Percentiles rank a stretch among this genome's conserved stretches.
Conservation (phyloP, 805 yeast genomes). For the Isabelozyma pseudorhagii region DNA sequence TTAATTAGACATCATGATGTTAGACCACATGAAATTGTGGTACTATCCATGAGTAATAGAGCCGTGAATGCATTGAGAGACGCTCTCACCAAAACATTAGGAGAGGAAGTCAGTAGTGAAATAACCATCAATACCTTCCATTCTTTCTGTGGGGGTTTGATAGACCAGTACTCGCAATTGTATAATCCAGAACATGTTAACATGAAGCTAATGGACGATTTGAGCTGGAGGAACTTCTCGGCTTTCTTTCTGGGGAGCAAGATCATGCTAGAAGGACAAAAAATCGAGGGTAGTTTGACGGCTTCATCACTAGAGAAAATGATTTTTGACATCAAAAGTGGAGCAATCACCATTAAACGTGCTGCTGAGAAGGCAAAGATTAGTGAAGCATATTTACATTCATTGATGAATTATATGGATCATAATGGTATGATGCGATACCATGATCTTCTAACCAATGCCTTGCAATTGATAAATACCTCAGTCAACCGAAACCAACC, state of each 20-base stretch:
- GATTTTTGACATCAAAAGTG: conserved; percentile 19
- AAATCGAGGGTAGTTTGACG: conserved; percentile 19
- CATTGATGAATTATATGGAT: conserved; percentile 26
- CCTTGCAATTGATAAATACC: conserved; percentile 22
- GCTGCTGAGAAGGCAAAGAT: conserved; percentile 22
- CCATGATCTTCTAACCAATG: conserved; percentile 32
- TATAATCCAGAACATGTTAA: conserved; percentile 9
- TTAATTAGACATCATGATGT: conserved; percentile 35
- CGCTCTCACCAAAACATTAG: conserved; percentile 29
- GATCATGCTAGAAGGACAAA: conserved; percentile 21
- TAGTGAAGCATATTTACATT: conserved; percentile 22
- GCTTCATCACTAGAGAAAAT: conserved; percentile 20
- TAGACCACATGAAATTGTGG: conserved; percentile 53
- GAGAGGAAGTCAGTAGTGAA: conserved; percentile 23
- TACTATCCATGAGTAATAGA: conserved; percentile 66
- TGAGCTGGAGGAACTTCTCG: conserved; percentile 45
- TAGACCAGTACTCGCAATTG: conserved; percentile 32
- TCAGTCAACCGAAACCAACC: conserved; percentile 19
- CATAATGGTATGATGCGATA: conserved; percentile 32
- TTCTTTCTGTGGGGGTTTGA: conserved; percentile 51
- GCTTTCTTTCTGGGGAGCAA: conserved; percentile 33
- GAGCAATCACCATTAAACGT: conserved; percentile 13
- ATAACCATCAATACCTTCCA: conserved; percentile 60
- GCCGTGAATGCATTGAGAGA: conserved; percentile 51
- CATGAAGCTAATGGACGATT: conserved; percentile 47